Evolutionary conservation across 2,329 filamentous ascomycete genomes (phyloP), one percentile per base, ranked within the genome.

Genomic region (Fusarium palustre): DNA sequence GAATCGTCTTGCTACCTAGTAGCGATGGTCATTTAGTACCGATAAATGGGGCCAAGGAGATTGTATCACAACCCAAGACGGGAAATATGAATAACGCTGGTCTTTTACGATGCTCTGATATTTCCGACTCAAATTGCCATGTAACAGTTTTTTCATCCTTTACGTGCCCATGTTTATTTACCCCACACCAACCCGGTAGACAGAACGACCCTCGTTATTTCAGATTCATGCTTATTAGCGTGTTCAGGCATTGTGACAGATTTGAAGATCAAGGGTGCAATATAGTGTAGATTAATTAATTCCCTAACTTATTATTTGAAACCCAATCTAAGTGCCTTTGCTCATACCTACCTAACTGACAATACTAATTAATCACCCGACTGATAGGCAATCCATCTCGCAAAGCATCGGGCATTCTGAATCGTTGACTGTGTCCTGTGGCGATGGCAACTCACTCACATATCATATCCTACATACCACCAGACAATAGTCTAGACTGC

Each of bases 201-300:
- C 46, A 63, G 24, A 47, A 63, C 25, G 28, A 41, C 41, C 61
- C 62, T 69, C 24, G 38, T 67, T 49, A 70, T 67, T 69, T 69
- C 54, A 57, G 62, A 31, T n/a, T 25, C 46, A 53, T 45, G 34
- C 18, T 30, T 47, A 53, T 45, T 59, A 46, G 30, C 25, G 31
- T 49, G 43, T 36, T 36, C 31, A 38, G 53, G 43, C 43, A 50
- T 56, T 56, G 53, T 31, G 39, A 55, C 39, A 49, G 45, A 48
- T 50, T 39, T 24, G 41, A 54, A 65, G 56, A 50, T 48, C 41
- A 52, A 52, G 48, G 48, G 48, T 52, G 34, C 48, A 52, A 18
- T 49, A n/a, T 18, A 36, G 31, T 33, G 16, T 16, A 22, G 15
- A 16, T 34, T 33, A 34, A 25, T 49, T 39, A 22, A 22, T 39